A percentile compares a stretch with the other conserved stretches of the same genome.
These are phyloP conservation scores for Chaetomium sp. DNA, from an alignment of 2,329 filamentous ascomycete species.

Conservation along the genomic window DNA sequence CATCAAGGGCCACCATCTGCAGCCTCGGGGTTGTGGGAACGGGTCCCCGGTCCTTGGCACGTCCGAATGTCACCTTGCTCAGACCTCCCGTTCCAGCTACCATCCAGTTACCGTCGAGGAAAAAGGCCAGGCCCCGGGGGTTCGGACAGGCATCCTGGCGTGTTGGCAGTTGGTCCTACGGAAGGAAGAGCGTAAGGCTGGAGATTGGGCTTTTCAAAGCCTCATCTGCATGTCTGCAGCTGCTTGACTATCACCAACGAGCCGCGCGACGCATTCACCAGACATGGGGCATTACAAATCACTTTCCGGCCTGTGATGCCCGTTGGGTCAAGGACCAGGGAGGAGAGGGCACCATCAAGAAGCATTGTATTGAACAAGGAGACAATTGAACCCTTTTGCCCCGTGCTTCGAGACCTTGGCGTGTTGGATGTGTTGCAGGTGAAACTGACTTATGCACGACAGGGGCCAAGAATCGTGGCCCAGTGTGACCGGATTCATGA, in stretches of 20 bases:
- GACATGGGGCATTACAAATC: background rate
- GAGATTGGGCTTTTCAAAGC: background rate
- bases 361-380: background rate
- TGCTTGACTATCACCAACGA: background rate
- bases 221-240: slow-evolving; percentile 1
- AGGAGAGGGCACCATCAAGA: background rate
- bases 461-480: background rate
- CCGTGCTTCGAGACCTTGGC: background rate
- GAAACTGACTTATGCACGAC: background rate
- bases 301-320: background rate
- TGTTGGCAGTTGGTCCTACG: background rate
- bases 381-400: background rate
- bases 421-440: background rate
- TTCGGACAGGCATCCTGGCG: background rate
- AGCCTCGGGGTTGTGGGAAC: background rate
- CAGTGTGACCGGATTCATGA: background rate
- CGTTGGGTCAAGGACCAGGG: background rate
- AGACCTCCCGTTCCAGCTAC: background rate
- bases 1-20: background rate
- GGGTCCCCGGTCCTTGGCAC: slow-evolving; percentile 2
- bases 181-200: slow-evolving; percentile 1
- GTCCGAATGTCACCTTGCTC: background rate
- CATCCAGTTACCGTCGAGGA: too few relatives aligned
- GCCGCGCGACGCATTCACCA: background rate
- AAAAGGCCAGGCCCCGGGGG: background rate